A percentile compares a stretch with the other conserved stretches of the same genome.
These are phyloP conservation scores for Pseudoneurospora amorphoporcata DNA, from an alignment of 495 filamentous ascomycete species.

Conservation along the genomic window DNA sequence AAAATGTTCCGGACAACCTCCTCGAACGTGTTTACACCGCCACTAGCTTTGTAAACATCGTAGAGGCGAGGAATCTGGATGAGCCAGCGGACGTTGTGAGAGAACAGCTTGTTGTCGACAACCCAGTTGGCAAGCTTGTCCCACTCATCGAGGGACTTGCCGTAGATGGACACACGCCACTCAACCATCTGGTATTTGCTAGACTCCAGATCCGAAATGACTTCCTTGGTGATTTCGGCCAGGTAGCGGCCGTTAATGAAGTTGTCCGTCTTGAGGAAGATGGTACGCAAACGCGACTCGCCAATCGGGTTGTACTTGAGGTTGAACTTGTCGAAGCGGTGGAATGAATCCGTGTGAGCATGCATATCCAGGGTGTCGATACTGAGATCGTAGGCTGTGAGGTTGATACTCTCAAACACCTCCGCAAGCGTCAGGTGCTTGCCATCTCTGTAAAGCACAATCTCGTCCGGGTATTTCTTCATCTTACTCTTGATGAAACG, in stretches of 20 bases:
- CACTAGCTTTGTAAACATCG: constrained; percentile 85
- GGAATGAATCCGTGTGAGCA: constrained; percentile 95
- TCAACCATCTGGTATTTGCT: constrained; percentile 99
- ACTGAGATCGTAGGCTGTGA: constrained; percentile 94
- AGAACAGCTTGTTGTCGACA: constrained; percentile 96
- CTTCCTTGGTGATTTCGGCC: constrained; percentile 94
- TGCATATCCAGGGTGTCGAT: constrained; percentile 99
- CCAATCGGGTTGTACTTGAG: constrained; percentile 97
- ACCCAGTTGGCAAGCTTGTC: constrained; percentile 97
- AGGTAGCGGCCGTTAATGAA: constrained; percentile 92
- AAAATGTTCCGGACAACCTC: constrained; percentile 89
- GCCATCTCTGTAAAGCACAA: constrained; percentile 85
- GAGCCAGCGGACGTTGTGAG: constrained; percentile 94
- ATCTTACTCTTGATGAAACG: constrained; percentile 99
- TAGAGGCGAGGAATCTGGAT: constrained; percentile 92
- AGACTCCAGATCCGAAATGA: constrained; percentile 93
- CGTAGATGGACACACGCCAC: constrained; percentile 97
- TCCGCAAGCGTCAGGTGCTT: constrained; percentile 84
- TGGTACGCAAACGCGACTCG: constrained; percentile 86
- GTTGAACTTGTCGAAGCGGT: constrained; percentile 99
- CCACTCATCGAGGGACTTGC: constrained; percentile 86
- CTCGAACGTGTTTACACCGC: constrained; percentile 79
- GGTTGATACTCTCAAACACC: constrained; percentile 93
- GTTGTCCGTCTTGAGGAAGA: constrained; percentile 98
- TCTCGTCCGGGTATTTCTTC: constrained; percentile 92